Conservation (phyloP, 305 asterid genomes). For the Solanum hybrid region DNA sequence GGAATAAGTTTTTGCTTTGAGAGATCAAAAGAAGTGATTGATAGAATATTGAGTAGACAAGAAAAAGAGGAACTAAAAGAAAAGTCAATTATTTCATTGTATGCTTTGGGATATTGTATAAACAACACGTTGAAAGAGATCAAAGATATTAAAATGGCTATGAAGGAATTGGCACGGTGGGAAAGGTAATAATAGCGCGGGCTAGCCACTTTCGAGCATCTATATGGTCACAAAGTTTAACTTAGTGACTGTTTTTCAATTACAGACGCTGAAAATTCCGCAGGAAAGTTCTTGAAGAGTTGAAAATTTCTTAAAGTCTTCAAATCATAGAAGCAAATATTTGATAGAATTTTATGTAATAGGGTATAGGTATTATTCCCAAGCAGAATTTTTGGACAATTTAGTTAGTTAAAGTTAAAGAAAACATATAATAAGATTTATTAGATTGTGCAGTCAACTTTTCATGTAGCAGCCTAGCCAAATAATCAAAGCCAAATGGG, state of each 20-base stretch:
- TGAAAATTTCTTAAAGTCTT: not conserved
- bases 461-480: not conserved
- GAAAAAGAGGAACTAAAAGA: constrained; percentile 9
- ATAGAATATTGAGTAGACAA: constrained; percentile 13
- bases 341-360: not conserved
- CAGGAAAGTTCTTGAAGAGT: rapidly evolving
- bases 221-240: rapidly evolving
- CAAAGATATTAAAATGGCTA: constrained; percentile 12
- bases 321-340: not conserved
- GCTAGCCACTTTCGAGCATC: not conserved
- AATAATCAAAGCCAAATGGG: not conserved
- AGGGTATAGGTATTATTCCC: not conserved
- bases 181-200: not conserved
- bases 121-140: constrained; percentile 31
- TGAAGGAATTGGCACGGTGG: constrained; percentile 33
- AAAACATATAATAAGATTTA: not conserved
- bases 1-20: constrained; percentile 4
- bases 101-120: constrained; percentile 45
- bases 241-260: not conserved
- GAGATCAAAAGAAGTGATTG: constrained; percentile 4
- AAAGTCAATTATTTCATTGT: constrained; percentile 17
- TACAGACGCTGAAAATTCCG: not conserved
- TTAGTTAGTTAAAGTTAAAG: not conserved
- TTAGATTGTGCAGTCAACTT: not conserved
- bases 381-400: not conserved